Percentiles rank a stretch among this genome's conserved stretches.
Evolutionary conservation across 352 stramenopile genomes (phyloP).

Genomic region (Phytophthora sojae): DNA sequence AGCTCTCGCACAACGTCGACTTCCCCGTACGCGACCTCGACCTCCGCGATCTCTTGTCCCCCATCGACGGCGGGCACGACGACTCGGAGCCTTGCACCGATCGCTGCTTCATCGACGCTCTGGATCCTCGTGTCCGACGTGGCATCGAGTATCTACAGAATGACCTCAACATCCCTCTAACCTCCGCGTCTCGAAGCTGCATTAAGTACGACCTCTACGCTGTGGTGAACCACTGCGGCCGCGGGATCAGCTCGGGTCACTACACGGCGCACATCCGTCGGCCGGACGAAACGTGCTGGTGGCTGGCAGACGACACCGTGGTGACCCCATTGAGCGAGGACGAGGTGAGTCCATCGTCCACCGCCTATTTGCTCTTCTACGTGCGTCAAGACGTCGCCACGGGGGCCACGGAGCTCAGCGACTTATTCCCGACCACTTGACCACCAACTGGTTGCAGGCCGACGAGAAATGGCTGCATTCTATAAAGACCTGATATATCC

Average conservation of each 20-base stretch:
- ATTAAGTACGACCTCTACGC: conserved; percentile 93
- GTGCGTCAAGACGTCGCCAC: conserved; percentile 57
- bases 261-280: conserved; percentile 85
- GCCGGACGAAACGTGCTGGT: conserved; percentile 71
- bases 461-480: background rate
- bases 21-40: conserved; percentile 93
- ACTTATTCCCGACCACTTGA: conserved; percentile 42
- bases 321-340: conserved; percentile 32
- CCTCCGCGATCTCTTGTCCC: conserved; percentile 56
- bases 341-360: conserved; percentile 48
- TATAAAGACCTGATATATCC: conserved; percentile 13
- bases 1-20: conserved; percentile 90
- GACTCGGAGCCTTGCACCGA: conserved; percentile 22
- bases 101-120: conserved; percentile 7
- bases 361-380: conserved; percentile 83
- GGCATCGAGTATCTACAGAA: conserved; percentile 45
- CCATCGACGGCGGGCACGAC: conserved; percentile 11
- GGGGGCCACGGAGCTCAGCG: conserved; percentile 23
- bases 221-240: conserved; percentile 95
- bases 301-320: conserved; percentile 94
- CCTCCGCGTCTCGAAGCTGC: conserved; percentile 48
- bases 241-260: conserved; percentile 91
- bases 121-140: conserved; percentile 30
- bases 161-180: conserved; percentile 49
- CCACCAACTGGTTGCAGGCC: conserved; percentile 1